Conservation (phyloP, 257 asterid species). For the Primulina huaijiensis region DNA sequence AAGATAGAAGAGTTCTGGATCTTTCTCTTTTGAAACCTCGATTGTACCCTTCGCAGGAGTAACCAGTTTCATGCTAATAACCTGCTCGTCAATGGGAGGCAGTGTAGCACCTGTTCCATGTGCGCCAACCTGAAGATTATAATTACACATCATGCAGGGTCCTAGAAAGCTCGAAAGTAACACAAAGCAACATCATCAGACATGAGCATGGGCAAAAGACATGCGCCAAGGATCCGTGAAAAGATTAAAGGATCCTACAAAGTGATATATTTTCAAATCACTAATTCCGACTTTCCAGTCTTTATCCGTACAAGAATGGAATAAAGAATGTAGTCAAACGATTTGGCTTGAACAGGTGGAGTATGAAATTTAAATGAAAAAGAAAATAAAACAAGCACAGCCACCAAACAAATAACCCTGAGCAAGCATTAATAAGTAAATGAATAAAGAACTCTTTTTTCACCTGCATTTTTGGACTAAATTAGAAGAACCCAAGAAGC, state of each 20-base stretch:
- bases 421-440: background rate
- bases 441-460: background rate
- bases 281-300: background rate
- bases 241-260: background rate
- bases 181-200: conserved; percentile 2
- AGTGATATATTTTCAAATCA: background rate
- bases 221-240: too few species aligned
- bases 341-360: too few species aligned
- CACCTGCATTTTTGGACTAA: conserved; percentile 4
- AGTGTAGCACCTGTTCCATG: conserved; percentile 96
- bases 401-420: too few species aligned
- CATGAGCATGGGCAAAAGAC: background rate
- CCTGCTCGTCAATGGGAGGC: conserved; percentile 96
- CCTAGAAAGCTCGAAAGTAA: conserved; percentile 8
- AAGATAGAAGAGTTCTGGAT: conserved; percentile 83
- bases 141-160: conserved; percentile 15
- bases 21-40: conserved; percentile 79
- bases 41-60: conserved; percentile 89
- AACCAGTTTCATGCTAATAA: conserved; percentile 88
- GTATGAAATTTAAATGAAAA: too few species aligned
- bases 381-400: too few species aligned
- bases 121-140: conserved; percentile 75
- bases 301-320: background rate
- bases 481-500: background rate
- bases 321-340: too few species aligned